phyloP scores from a whole-genome alignment of 2,329 filamentous ascomycete species.

The Falciphora oryzae region DNA sequence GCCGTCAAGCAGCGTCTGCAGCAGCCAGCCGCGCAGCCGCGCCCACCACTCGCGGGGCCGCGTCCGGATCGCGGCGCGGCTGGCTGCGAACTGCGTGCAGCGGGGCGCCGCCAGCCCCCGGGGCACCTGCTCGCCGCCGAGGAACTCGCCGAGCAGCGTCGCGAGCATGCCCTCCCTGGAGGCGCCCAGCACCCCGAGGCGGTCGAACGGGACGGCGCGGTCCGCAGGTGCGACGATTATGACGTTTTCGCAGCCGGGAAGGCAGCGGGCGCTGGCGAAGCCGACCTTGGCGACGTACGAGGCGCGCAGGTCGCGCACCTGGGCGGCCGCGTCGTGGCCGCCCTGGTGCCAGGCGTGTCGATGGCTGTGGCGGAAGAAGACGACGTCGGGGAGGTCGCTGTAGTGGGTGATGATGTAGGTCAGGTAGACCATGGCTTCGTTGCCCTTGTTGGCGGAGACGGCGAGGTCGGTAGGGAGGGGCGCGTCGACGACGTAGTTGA shows the following conservation, averaged over 20 bases:
- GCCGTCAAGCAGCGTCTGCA: slow-evolving; percentile 36
- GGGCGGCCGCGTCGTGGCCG: slow-evolving; percentile 39
- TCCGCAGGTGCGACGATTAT: slow-evolving; percentile 14
- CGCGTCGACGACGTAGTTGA: slow-evolving; percentile 20
- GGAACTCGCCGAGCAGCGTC: slow-evolving; percentile 18
- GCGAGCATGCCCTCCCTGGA: slow-evolving; percentile 16
- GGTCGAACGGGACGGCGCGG: slow-evolving; percentile 11
- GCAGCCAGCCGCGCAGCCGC: slow-evolving; percentile 40
- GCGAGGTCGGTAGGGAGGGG: slow-evolving; percentile 16
- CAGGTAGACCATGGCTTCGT: slow-evolving; percentile 57
- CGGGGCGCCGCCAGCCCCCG: slow-evolving; percentile 36
- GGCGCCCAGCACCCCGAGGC: background rate
- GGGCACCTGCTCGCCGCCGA: slow-evolving; percentile 24
- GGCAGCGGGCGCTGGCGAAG: slow-evolving; percentile 56
- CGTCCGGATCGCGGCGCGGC: slow-evolving; percentile 32
- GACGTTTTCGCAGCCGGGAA: slow-evolving; percentile 23
- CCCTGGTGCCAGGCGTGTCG: slow-evolving; percentile 51
- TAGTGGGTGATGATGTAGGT: slow-evolving; percentile 59
- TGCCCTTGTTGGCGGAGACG: slow-evolving; percentile 32
- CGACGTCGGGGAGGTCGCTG: slow-evolving; percentile 49
- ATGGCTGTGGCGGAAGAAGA: slow-evolving; percentile 56
- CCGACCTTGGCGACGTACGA: slow-evolving; percentile 45
- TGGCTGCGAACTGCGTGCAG: slow-evolving; percentile 50
- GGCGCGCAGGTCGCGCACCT: slow-evolving; percentile 42
- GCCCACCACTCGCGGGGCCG: slow-evolving; percentile 38